These are phyloP conservation scores for Nicotiana noctiflora DNA, from an alignment of 257 asterid species.

Conservation along the genomic window DNA sequence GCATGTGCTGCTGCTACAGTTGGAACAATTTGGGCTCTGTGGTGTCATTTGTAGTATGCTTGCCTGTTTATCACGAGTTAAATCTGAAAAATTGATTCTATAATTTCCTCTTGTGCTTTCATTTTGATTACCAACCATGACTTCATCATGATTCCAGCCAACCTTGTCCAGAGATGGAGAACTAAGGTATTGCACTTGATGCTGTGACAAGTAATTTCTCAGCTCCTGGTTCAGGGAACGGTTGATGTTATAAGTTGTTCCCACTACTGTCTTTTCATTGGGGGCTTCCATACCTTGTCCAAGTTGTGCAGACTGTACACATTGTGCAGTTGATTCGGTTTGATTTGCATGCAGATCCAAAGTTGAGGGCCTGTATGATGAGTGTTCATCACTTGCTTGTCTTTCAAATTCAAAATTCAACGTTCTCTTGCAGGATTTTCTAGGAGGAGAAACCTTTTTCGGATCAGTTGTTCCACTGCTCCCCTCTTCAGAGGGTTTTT, in stretches of 20 bases:
- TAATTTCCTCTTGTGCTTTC: slow-evolving; percentile 49
- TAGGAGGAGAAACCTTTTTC: slow-evolving; percentile 19
- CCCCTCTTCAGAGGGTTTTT: slow-evolving; percentile 29
- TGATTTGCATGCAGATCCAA: slow-evolving; percentile 24
- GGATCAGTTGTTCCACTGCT: slow-evolving; percentile 17
- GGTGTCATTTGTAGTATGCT: slow-evolving; percentile 25
- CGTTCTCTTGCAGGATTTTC: slow-evolving; percentile 57
- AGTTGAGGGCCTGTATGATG: slow-evolving; percentile 19
- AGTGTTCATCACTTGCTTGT: slow-evolving; percentile 33
- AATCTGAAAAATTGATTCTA: slow-evolving; percentile 59
- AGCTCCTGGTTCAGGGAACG: slow-evolving; percentile 18
- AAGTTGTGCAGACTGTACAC: slow-evolving; percentile 17
- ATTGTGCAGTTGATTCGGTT: slow-evolving; percentile 18
- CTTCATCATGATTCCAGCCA: slow-evolving; percentile 22
- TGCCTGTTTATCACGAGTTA: slow-evolving; percentile 58
- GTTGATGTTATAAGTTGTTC: slow-evolving; percentile 18
- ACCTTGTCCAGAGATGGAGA: slow-evolving; percentile 21
- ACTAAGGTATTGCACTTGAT: slow-evolving; percentile 21
- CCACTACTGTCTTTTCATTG: slow-evolving; percentile 27
- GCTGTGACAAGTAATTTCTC: slow-evolving; percentile 19
- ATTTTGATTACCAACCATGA: slow-evolving; percentile 20
- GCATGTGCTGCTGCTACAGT: slow-evolving; percentile 31
- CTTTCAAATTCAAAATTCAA: slow-evolving; percentile 42
- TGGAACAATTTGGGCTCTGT: slow-evolving; percentile 29
- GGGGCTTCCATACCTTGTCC: slow-evolving; percentile 19